Conservation (phyloP, 345 rosid genomes). For the Cochlearia excelsa region DNA sequence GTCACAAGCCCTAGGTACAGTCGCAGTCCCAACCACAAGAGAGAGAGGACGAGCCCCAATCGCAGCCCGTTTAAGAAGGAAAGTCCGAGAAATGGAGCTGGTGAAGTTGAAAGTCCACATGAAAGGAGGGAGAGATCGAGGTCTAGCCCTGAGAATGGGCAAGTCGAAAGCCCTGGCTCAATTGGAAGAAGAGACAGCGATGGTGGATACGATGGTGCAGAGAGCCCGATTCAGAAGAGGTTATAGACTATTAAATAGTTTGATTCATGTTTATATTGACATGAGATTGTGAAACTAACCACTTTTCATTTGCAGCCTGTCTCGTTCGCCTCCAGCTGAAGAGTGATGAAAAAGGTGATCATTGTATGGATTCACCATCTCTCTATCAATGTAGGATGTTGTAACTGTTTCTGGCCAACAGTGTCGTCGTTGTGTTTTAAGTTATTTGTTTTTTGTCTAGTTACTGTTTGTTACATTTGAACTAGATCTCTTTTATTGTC, state of each 20-base stretch:
- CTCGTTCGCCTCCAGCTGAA: conserved; percentile 32
- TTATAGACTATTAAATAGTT: conserved; percentile 11
- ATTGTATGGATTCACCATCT: neutral
- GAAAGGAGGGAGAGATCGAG: conserved; percentile 43
- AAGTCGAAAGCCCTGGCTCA: conserved; percentile 61
- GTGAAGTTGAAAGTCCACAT: conserved; percentile 44
- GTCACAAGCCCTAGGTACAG: conserved; percentile 45
- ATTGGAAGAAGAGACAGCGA: conserved; percentile 32
- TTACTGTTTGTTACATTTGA: neutral
- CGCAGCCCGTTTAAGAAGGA: conserved; percentile 45
- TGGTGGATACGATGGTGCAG: conserved; percentile 36
- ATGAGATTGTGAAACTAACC: neutral
- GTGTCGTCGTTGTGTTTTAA: no score
- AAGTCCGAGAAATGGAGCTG: conserved; percentile 39
- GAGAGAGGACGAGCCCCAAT: conserved; percentile 45
- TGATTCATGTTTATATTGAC: neutral
- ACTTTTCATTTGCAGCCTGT: conserved; percentile 10
- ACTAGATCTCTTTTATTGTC: neutral
- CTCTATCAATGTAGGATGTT: neutral
- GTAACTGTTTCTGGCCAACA: neutral
- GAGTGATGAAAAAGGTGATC: conserved; percentile 29
- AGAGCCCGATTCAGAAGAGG: conserved; percentile 36
- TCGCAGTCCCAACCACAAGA: conserved; percentile 48
- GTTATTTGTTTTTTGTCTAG: no score
- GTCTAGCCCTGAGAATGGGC: conserved; percentile 46